A percentile compares a stretch with the other conserved stretches of the same genome.
These are phyloP conservation scores for Calamus simplicifolius DNA, from an alignment of 176 grass and related monocot species.

Conservation along the genomic window DNA sequence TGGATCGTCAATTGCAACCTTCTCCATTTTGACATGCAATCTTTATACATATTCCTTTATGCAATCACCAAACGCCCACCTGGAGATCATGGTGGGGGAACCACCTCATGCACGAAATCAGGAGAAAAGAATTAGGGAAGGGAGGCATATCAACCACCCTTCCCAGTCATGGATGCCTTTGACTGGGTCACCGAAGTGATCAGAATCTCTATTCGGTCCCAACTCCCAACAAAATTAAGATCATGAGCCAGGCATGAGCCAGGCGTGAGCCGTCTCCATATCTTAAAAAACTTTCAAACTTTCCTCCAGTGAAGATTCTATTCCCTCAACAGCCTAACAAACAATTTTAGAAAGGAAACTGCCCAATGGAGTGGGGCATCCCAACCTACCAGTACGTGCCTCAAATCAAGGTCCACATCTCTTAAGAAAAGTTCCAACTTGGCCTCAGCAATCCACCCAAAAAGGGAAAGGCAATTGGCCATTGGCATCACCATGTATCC, in stretches of 20 bases:
- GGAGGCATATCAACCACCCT: no score
- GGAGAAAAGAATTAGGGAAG: no score
- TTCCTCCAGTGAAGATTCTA: background rate
- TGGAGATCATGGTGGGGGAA: no score
- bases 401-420: background rate
- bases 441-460: background rate
- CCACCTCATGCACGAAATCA: no score
- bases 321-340: slow-evolving; percentile 2
- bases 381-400: background rate
- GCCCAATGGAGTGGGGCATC: background rate
- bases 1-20: no score
- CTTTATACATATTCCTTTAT: no score
- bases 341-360: background rate
- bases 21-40: no score
- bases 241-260: background rate
- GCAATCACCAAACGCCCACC: no score
- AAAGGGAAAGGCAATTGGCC: background rate
- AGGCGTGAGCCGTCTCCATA: slow-evolving; percentile 2
- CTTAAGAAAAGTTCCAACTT: background rate
- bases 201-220: no score
- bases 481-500: background rate
- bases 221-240: background rate
- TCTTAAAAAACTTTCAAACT: background rate
- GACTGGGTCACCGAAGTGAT: no score
- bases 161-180: no score